These are phyloP conservation scores for Aspergillus sp. DNA, from an alignment of 2,329 filamentous ascomycete genomes.

Conservation along the genomic window DNA sequence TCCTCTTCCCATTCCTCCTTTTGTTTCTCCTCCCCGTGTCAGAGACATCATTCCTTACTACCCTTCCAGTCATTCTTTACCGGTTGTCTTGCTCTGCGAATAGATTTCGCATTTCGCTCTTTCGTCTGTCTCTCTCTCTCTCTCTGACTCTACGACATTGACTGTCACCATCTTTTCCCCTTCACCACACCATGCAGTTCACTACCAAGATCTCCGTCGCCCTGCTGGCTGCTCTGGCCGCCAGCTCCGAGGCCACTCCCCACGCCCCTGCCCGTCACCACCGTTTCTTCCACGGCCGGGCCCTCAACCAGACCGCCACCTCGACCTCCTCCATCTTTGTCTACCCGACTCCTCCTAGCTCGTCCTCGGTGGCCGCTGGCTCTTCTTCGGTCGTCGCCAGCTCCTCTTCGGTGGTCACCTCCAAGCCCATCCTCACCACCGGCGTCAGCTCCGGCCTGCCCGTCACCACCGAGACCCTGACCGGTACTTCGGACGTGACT, in stretches of 20 bases:
- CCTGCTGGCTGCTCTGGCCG: slow-evolving; percentile 35
- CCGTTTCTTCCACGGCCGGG: slow-evolving; percentile 19
- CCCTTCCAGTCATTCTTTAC: slow-evolving; percentile 18
- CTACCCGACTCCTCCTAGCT: slow-evolving; percentile 16
- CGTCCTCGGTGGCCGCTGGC: slow-evolving; percentile 6
- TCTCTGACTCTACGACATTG: slow-evolving; percentile 17
- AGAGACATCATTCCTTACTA: slow-evolving; percentile 15
- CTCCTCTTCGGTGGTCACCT: slow-evolving; percentile 9
- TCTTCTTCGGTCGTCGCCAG: slow-evolving; percentile 1
- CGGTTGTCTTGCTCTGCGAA: slow-evolving; percentile 26
- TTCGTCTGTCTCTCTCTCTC: slow-evolving; percentile 12
- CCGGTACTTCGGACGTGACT: slow-evolving; percentile 26
- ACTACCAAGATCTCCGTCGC: slow-evolving; percentile 35
- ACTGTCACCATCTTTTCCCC: slow-evolving; percentile 16
- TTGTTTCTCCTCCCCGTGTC: slow-evolving; percentile 14
- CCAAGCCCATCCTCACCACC: slow-evolving; percentile 20
- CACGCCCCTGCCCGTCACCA: slow-evolving; percentile 22
- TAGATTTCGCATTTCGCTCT: slow-evolving; percentile 33
- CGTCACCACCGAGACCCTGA: slow-evolving; percentile 3
- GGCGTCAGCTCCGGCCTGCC: slow-evolving; percentile 13
- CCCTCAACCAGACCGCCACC: slow-evolving; percentile 11
- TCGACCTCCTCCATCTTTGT: slow-evolving; percentile 23
- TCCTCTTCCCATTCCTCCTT: slow-evolving; percentile 14
- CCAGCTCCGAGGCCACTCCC: slow-evolving; percentile 32
- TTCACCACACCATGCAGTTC: slow-evolving; percentile 33